Base-by-base conservation (phyloP, 129 eudicot species). In the Flaveria trinervia region DNA sequence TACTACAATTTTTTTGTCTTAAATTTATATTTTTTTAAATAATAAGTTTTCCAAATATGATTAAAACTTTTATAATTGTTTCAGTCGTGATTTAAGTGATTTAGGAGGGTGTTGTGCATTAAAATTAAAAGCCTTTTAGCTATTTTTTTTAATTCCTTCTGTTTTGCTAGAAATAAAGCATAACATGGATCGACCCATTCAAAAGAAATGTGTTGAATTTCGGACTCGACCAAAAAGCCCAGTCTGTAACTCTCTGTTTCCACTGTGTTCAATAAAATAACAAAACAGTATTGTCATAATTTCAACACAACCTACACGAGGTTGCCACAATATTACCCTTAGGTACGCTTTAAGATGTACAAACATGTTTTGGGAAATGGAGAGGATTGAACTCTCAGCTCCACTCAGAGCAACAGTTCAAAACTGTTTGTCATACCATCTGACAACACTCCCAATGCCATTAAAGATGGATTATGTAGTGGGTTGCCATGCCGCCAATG, bases 371-470 rank as follows among this genome's bases (percentile, higher is more conserved):
- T 81, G 96, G 98, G 98, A 92, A 88, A 90, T 92, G 98, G 98
- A 92, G 98, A 92, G 98, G 88, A 84, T 92, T 88, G 98, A 92
- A 92, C 98, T 92, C 98, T 92, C 96, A 90, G 95, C 96, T 92
- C 93, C 87, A 72, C 70, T 26, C 77, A 64, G 93, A 92, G 98
- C 96, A 86, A 92, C 98, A 92, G 98, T 86, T 82, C 79, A 72
- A 74, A 83, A 90, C 98, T 88, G 98, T 82, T 90, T 88, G 98
- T 92, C 98, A 92, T 80, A 88, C 94, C 98, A 79, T 84, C 83
- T 90, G 98, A 92, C 98, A 92, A 92, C 98, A 92, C 96, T 86
- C 90, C 98, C 96, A 84, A 48, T 78, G 75, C 71, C 23, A 76
- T 77, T 64, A 74, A 83, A 79, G 76, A 70, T 82, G 85, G 89